Conservation (phyloP, 2,329 filamentous ascomycete species). For the Penicillium fuscoglaucum region DNA sequence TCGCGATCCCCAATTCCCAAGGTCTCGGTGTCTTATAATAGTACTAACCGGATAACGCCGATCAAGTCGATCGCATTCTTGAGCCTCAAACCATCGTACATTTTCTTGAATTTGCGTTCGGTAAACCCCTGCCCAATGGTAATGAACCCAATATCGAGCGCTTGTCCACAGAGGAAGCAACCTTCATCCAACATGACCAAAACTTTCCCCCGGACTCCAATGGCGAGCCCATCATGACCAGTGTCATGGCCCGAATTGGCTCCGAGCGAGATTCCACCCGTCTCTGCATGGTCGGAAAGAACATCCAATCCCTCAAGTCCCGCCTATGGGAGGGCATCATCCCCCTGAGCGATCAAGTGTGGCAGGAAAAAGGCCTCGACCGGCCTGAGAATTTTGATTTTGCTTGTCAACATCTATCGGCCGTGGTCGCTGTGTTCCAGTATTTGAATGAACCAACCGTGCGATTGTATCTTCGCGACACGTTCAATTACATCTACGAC, state of each 20-base stretch:
- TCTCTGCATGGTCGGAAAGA: conserved; percentile 23
- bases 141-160: conserved; percentile 9
- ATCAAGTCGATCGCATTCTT: conserved; percentile 30
- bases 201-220: conserved; percentile 1
- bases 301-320: conserved; percentile 28
- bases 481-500: conserved; percentile 27
- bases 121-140: conserved; percentile 21
- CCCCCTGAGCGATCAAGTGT: conserved; percentile 28
- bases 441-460: conserved; percentile 25
- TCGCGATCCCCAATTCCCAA: not conserved
- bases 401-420: conserved; percentile 24
- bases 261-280: conserved; percentile 14
- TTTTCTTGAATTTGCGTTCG: conserved; percentile 20
- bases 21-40: not conserved
- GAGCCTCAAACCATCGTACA: conserved; percentile 26
- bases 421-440: conserved; percentile 26
- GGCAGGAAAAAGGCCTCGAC: conserved; percentile 25
- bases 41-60: not conserved
- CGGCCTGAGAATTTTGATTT: conserved; percentile 22
- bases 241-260: conserved; percentile 16
- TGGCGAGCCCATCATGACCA: conserved; percentile 6
- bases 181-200: not conserved
- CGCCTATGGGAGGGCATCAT: conserved; percentile 30
- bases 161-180: conserved; percentile 11
- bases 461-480: conserved; percentile 19